Base-by-base conservation (phyloP, 306 rosid species). In the Pterocarpus macrocarpus region DNA sequence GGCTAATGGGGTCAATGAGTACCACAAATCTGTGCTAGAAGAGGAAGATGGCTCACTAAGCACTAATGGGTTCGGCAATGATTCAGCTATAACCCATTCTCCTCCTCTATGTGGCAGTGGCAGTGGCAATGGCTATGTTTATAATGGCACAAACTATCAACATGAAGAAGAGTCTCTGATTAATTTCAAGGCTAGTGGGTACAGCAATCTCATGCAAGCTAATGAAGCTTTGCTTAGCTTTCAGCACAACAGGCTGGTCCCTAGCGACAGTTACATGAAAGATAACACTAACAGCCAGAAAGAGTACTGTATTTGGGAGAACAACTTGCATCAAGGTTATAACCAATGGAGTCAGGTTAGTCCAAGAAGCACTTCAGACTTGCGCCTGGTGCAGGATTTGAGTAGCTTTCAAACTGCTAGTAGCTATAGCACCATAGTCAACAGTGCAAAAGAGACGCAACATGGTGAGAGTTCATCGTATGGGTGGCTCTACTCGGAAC, bases 191-290 rank as follows among this genome's bases (percentile, higher is more conserved):
- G 72, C 64, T 61, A 83, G 76, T 34, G 58, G 53, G 33, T 79
- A n/a, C 56, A 74, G 39, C 38, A 76, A 43, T 58, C 50, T 81
- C 30, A n/a, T 75, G 58, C 66, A 77, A 63, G 66, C 11, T 45
- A 71, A 52, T 62, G 93, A 81, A 39, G 85, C 95, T 61, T 79
- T 94, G 86, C 87, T 92, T 78, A 88, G 90, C 86, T 94, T 92
- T 81, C 90, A 89, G 81, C 88, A 90, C 34, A 83, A 33, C 34
- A 69, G 16, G 9, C 11, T 69, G 47, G 58, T 71, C 43, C 45
- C 59, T 63, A 64, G 36, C 44, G 71, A 59, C 63, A 70, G 36
- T 44, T 71, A 58, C 84, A 17, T 74, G 73, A 84, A 79, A 68
- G 62, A 35, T 58, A 55, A 41, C 39, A 50, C 13, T 47, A 62